Evolutionary conservation across 495 filamentous ascomycete species (phyloP).

Genomic region (Thozetella sp.): DNA sequence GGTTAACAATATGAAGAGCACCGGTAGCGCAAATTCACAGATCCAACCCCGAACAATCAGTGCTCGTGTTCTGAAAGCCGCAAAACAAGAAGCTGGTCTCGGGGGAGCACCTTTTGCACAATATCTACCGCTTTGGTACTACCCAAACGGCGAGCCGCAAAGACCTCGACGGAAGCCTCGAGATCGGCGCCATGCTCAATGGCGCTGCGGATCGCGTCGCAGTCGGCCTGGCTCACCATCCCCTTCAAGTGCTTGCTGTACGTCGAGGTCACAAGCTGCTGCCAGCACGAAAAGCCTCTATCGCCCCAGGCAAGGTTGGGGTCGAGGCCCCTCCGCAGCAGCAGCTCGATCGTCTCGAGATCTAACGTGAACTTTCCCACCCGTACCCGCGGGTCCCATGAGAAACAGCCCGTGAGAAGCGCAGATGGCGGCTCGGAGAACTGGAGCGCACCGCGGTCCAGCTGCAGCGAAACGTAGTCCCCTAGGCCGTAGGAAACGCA

Average conservation of each 20-base stretch:
- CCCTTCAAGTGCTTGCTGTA: not conserved
- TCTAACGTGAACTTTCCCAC: not conserved
- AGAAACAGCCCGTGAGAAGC: not conserved
- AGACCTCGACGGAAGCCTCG: not conserved
- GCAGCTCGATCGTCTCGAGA: not conserved
- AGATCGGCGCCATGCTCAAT: not conserved
- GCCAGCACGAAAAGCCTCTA: not conserved
- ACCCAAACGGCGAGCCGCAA: not conserved
- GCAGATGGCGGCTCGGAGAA: not conserved
- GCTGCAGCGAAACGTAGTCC: not conserved
- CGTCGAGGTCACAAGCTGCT: not conserved
- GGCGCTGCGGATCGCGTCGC: not conserved
- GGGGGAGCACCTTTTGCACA: not conserved
- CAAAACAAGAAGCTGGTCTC: not conserved
- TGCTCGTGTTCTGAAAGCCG: not conserved
- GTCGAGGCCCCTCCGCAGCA: not conserved
- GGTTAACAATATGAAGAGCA: too few species aligned
- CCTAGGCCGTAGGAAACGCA: not conserved
- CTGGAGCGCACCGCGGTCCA: not conserved
- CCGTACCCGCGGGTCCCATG: not conserved
- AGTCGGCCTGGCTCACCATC: not conserved
- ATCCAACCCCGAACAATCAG: too few species aligned
- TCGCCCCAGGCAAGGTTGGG: not conserved
- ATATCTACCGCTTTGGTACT: not conserved
- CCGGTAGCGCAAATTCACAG: too few species aligned